These are phyloP conservation scores for Tricladium varicosporioides DNA, from an alignment of 2,329 filamentous ascomycete species.

Conservation along the genomic window DNA sequence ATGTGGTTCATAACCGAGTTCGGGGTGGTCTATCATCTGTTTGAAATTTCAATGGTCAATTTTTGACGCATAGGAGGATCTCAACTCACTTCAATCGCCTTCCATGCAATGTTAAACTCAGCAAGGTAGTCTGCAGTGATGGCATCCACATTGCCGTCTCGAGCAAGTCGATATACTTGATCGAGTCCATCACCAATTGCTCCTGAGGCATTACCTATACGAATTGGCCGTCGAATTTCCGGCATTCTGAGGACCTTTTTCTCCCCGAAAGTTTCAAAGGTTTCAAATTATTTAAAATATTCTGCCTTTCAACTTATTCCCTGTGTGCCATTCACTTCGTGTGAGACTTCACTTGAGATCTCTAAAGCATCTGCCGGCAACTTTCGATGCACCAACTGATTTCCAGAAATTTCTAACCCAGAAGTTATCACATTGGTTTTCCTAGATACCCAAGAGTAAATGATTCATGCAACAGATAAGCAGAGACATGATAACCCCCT, in stretches of 20 bases:
- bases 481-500: background rate
- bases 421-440: too few species aligned
- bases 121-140: slow-evolving; percentile 30
- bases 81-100: slow-evolving; percentile 32
- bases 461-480: background rate
- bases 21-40: slow-evolving; percentile 28
- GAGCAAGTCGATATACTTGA: slow-evolving; percentile 37
- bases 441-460: too few species aligned
- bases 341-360: too few species aligned
- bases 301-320: too few species aligned
- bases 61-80: slow-evolving; percentile 12
- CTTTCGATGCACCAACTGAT: too few species aligned
- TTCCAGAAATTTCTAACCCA: too few species aligned
- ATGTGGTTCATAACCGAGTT: slow-evolving; percentile 33
- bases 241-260: background rate
- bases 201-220: slow-evolving; percentile 40
- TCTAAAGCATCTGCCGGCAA: too few species aligned
- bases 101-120: slow-evolving; percentile 35
- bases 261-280: too few species aligned
- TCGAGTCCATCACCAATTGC: slow-evolving; percentile 37
- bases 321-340: too few species aligned
- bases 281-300: too few species aligned
- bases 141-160: slow-evolving; percentile 25
- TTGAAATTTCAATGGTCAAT: slow-evolving; percentile 31
- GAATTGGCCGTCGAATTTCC: slow-evolving; percentile 29